A percentile compares a stretch with the other conserved stretches of the same genome.
These are phyloP conservation scores for Hyphopichia burtonii DNA, from an alignment of 1,139 yeast genomes.

Conservation along the genomic window DNA sequence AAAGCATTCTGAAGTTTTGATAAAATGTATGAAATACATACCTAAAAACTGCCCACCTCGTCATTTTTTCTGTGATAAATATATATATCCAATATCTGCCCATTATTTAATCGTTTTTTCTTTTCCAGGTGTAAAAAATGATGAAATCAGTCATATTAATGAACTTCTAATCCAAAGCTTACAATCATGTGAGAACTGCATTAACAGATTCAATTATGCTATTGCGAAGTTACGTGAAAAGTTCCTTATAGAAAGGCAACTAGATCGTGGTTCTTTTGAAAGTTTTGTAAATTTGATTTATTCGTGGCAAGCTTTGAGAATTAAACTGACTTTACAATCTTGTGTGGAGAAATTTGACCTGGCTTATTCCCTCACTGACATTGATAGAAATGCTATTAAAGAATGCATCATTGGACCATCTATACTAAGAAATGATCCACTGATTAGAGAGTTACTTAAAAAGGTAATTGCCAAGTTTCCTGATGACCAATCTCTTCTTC, in stretches of 20 bases:
- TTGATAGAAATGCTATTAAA: conserved; percentile 22
- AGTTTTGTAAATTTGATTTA: conserved; percentile 50
- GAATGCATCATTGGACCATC: conserved; percentile 55
- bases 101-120: conserved; percentile 61
- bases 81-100: conserved; percentile 46
- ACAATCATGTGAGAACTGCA: conserved; percentile 51
- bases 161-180: conserved; percentile 38
- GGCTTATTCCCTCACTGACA: neutral
- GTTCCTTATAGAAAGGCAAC: conserved; percentile 50
- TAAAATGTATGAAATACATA: conserved; percentile 25
- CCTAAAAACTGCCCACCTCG: conserved; percentile 15
- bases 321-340: conserved; percentile 14
- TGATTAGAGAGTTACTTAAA: conserved; percentile 28
- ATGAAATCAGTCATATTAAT: conserved; percentile 43
- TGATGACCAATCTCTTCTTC: conserved; percentile 6
- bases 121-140: conserved; percentile 40
- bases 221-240: conserved; percentile 51
- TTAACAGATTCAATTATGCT: conserved; percentile 49
- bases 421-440: conserved; percentile 36
- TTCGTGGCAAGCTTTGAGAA: conserved; percentile 46
- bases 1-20: conserved; percentile 26
- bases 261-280: conserved; percentile 48
- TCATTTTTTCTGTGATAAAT: conserved; percentile 60
- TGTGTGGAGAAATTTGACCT: neutral
- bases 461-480: conserved; percentile 11